These are phyloP conservation scores for Talaromyces sp. DNA, from an alignment of 2,329 filamentous ascomycete species.

Conservation along the genomic window DNA sequence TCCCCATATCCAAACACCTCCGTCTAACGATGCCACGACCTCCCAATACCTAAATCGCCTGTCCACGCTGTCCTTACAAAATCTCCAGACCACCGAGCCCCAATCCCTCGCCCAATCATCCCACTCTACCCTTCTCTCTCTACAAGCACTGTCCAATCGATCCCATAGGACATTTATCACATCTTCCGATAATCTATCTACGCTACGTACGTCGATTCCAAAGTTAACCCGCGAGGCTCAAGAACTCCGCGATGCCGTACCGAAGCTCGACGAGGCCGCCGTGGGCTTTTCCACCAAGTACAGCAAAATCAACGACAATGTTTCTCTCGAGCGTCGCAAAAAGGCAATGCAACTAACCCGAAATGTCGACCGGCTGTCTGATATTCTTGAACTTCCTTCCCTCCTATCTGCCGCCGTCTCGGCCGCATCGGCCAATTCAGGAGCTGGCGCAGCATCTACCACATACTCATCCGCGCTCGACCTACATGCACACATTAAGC, in stretches of 20 bases:
- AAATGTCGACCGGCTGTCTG: constrained; percentile 86
- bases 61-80: constrained; percentile 72
- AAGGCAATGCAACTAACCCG: constrained; percentile 78
- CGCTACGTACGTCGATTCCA: constrained; percentile 72
- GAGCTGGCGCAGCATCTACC: constrained; percentile 50
- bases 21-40: constrained; percentile 38
- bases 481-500: constrained; percentile 88
- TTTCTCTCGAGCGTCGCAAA: constrained; percentile 72
- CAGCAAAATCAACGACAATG: constrained; percentile 70
- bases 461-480: constrained; percentile 91
- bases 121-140: constrained; percentile 77
- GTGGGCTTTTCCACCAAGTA: constrained; percentile 82
- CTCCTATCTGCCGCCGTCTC: constrained; percentile 74
- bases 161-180: constrained; percentile 83
- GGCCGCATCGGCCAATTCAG: constrained; percentile 44
- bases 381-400: constrained; percentile 86
- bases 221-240: constrained; percentile 66
- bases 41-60: constrained; percentile 73
- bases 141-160: constrained; percentile 86
- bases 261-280: constrained; percentile 76
- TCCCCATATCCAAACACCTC: constrained; percentile 58
- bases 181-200: constrained; percentile 76
- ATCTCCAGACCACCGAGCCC: constrained; percentile 74
- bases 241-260: constrained; percentile 71
- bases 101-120: constrained; percentile 78